Evolutionary conservation across 1,139 yeast species (phyloP).

Genomic region (Candida sanyaensis): DNA sequence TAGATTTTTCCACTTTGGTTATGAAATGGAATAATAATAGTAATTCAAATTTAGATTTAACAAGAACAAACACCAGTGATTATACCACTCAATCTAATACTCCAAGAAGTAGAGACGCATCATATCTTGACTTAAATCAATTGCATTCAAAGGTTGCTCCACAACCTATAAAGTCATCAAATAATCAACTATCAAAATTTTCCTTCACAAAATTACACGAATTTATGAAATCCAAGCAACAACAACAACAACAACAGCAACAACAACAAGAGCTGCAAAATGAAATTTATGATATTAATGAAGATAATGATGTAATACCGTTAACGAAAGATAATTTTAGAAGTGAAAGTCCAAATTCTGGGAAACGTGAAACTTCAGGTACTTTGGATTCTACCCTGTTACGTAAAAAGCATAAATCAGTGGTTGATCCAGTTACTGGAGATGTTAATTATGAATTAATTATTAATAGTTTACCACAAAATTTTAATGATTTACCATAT

Average conservation of each 20-base stretch:
- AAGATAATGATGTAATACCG: slow-evolving; percentile 3
- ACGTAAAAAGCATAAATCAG: slow-evolving; percentile 21
- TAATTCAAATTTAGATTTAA: slow-evolving; percentile 12
- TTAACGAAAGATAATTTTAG: slow-evolving; percentile 4
- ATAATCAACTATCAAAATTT: slow-evolving; percentile 14
- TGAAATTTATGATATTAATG: neutral
- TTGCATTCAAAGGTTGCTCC: slow-evolving; percentile 53
- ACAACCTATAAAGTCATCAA: slow-evolving; percentile 33
- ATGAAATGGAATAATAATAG: slow-evolving; percentile 35
- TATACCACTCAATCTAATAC: slow-evolving; percentile 20
- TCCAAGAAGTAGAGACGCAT: slow-evolving; percentile 33
- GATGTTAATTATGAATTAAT: slow-evolving; percentile 40
- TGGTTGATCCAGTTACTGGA: slow-evolving; percentile 27
- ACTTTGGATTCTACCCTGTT: slow-evolving; percentile 4
- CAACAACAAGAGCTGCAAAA: slow-evolving; percentile 3
- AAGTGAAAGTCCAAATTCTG: slow-evolving; percentile 2
- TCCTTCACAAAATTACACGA: slow-evolving; percentile 30
- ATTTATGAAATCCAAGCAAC: slow-evolving; percentile 25
- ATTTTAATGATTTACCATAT: slow-evolving; percentile 66
- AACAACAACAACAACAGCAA: slow-evolving; percentile 14
- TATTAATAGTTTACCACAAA: slow-evolving; percentile 52
- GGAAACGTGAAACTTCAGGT: slow-evolving; percentile 10
- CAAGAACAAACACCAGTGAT: slow-evolving; percentile 9
- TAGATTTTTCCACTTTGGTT: slow-evolving; percentile 51
- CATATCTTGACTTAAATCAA: slow-evolving; percentile 43